A percentile compares a stretch with the other conserved stretches of the same genome.
Conservation (phyloP, 805 yeast species). For the Teunomyces stri region DNA sequence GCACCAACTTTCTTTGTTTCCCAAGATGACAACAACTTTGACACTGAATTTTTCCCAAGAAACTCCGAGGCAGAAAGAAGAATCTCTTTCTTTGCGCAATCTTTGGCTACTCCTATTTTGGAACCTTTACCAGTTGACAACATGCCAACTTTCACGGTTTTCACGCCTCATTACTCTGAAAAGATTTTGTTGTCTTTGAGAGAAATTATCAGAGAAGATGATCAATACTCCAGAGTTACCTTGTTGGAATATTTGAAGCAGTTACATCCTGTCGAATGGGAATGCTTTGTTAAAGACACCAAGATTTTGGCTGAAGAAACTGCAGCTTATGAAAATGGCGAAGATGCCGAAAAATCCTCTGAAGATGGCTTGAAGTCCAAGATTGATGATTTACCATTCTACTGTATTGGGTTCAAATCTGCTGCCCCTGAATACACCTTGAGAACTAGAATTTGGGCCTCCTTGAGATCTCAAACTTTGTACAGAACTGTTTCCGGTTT, state of each 20-base stretch:
- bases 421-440: constrained; percentile 96
- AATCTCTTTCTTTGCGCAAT: constrained; percentile 98
- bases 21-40: constrained; percentile 93
- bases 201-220: constrained; percentile 96
- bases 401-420: constrained; percentile 94
- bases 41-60: constrained; percentile 95
- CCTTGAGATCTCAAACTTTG: constrained; percentile 92
- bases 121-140: constrained; percentile 99
- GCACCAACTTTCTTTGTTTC: constrained; percentile 99
- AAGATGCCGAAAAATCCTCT: constrained; percentile 35
- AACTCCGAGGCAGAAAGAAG: constrained; percentile 99
- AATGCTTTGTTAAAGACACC: constrained; percentile 93
- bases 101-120: constrained; percentile 96
- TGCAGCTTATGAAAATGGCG: constrained; percentile 69
- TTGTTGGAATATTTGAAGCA: constrained; percentile 91
- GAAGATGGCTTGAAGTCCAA: constrained; percentile 75
- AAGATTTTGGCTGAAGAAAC: constrained; percentile 93
- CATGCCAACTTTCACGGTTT: constrained; percentile 98
- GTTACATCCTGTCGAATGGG: constrained; percentile 97
- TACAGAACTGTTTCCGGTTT: constrained; percentile 97
- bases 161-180: constrained; percentile 95
- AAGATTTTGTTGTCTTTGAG: constrained; percentile 89
- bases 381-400: constrained; percentile 89
- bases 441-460: constrained; percentile 98
- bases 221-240: constrained; percentile 92